Evolutionary conservation across 345 rosid species (phyloP).

Genomic region (Eucalyptus sp.): DNA sequence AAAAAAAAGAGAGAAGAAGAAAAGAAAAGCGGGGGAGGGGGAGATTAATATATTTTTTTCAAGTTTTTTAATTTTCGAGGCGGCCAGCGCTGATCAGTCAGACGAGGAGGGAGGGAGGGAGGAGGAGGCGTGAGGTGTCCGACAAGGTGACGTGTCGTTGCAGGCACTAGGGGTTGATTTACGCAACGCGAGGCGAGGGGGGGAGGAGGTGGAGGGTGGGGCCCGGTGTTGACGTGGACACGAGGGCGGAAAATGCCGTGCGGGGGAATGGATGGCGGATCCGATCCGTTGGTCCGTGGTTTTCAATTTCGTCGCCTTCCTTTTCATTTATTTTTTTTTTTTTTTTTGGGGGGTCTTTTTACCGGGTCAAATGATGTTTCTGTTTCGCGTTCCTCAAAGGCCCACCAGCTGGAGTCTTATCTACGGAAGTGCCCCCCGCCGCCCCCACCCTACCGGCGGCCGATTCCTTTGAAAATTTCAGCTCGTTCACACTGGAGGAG

Average conservation of each 20-base stretch:
- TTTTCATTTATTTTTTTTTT: background rate
- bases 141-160: background rate
- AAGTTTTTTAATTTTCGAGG: background rate
- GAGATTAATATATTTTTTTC: too few species aligned
- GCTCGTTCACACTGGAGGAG: background rate
- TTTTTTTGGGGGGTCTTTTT: background rate
- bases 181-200: background rate
- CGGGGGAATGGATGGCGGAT: background rate
- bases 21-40: background rate
- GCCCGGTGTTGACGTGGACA: background rate
- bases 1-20: fast-evolving
- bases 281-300: background rate
- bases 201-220: background rate
- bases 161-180: background rate
- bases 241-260: background rate
- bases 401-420: background rate
- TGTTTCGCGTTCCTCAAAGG: background rate
- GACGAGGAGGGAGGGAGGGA: background rate
- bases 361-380: background rate
- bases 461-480: background rate
- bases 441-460: background rate
- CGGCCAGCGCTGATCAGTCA: background rate
- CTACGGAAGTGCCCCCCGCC: background rate
- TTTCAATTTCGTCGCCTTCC: background rate
- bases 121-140: background rate